phyloP scores from a whole-genome alignment of 495 filamentous ascomycete genomes.

The Copromyces sp. region DNA sequence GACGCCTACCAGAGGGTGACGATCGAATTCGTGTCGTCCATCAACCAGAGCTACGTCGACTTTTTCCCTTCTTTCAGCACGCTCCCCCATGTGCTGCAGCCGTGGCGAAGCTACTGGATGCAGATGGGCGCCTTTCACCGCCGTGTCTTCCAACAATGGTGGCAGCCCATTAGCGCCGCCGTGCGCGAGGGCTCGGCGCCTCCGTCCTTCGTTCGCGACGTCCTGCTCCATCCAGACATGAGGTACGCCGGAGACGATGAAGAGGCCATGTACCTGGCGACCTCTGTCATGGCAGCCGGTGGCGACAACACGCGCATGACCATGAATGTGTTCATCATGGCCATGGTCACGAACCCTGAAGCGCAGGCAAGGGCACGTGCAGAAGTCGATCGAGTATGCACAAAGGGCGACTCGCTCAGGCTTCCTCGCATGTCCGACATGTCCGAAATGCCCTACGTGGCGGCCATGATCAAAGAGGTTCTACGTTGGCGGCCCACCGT shows the following conservation, averaged over 20 bases:
- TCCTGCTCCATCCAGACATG: slow-evolving; percentile 25
- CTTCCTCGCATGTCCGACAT: slow-evolving; percentile 38
- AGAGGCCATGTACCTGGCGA: slow-evolving; percentile 35
- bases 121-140: slow-evolving; percentile 19
- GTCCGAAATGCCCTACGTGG: slow-evolving; percentile 37
- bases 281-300: slow-evolving; percentile 34
- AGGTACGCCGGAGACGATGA: slow-evolving; percentile 30
- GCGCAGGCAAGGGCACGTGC: slow-evolving; percentile 19
- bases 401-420: slow-evolving; percentile 11
- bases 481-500: slow-evolving; percentile 45
- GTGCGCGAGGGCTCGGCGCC: slow-evolving; percentile 13
- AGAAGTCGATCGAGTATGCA: slow-evolving; percentile 33
- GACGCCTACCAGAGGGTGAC: slow-evolving; percentile 5
- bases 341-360: slow-evolving; percentile 22
- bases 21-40: slow-evolving; percentile 4
- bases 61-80: slow-evolving; percentile 28
- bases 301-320: slow-evolving; percentile 34
- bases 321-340: slow-evolving; percentile 32
- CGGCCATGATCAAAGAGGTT: slow-evolving; percentile 43
- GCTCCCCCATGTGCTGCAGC: slow-evolving; percentile 30
- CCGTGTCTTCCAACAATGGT: slow-evolving; percentile 28
- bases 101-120: slow-evolving; percentile 31
- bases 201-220: slow-evolving; percentile 23
- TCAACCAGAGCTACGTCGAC: slow-evolving; percentile 25
- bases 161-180: slow-evolving; percentile 19